Conservation (phyloP, 495 filamentous ascomycete genomes). For the Cryomyces minteri region DNA sequence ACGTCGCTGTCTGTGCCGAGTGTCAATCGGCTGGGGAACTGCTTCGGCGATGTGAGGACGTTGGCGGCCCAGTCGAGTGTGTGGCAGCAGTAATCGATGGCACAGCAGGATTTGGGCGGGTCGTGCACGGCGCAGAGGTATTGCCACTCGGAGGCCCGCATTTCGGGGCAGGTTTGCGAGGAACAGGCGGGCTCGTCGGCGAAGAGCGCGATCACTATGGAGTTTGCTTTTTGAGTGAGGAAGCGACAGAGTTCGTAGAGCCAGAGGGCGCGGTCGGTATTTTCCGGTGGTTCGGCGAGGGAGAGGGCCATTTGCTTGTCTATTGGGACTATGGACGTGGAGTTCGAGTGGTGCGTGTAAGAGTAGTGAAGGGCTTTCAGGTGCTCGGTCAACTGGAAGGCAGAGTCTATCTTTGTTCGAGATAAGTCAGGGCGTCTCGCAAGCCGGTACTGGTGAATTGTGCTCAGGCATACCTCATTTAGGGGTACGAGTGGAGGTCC, state of each 20-base stretch:
- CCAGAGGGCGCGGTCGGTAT: constrained; percentile 75
- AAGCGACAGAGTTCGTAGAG: constrained; percentile 95
- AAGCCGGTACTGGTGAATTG: background rate
- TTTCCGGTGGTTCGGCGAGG: constrained; percentile 61
- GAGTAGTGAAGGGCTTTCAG: constrained; percentile 76
- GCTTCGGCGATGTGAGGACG: constrained; percentile 71
- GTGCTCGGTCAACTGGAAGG: constrained; percentile 97
- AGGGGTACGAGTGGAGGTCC: constrained; percentile 79
- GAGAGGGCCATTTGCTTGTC: constrained; percentile 49
- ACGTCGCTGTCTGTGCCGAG: constrained; percentile 17
- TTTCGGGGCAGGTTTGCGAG: constrained; percentile 75
- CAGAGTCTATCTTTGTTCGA: constrained; percentile 47
- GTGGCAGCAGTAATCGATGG: constrained; percentile 97
- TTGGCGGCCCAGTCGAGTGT: constrained; percentile 94
- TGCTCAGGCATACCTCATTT: constrained; percentile 43
- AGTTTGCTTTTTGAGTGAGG: constrained; percentile 81
- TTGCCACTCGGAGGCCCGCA: constrained; percentile 98
- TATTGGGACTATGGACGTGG: constrained; percentile 40
- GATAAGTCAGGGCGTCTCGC: background rate
- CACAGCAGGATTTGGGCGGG: constrained; percentile 83
- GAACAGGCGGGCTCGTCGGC: constrained; percentile 79
- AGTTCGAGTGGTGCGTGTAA: constrained; percentile 45
- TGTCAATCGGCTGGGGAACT: constrained; percentile 77
- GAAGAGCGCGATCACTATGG: constrained; percentile 77
- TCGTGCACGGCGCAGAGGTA: constrained; percentile 97